Evolutionary conservation across 2,329 filamentous ascomycete species (phyloP).

Genomic region (Aspergillus pseudotamarii): DNA sequence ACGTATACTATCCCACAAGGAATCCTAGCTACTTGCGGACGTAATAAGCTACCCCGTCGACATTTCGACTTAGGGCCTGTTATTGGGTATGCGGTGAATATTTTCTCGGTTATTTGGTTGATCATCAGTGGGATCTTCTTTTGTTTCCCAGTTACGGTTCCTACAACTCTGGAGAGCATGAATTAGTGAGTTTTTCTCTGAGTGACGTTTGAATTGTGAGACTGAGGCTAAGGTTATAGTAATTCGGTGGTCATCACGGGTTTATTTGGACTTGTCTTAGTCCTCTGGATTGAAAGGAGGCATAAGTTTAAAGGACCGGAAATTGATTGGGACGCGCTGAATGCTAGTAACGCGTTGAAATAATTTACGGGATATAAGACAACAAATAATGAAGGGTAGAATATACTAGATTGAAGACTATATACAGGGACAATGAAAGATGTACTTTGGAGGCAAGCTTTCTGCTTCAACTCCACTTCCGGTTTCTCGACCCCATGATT

Average conservation of each 20-base stretch:
- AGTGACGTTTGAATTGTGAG: not conserved
- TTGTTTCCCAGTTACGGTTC: conserved; percentile 2
- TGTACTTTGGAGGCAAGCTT: not conserved
- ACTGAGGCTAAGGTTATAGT: not conserved
- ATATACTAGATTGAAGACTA: too few relatives aligned
- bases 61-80: conserved; percentile 7
- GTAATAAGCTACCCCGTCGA: not conserved
- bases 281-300: conserved; percentile 14
- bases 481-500: not conserved
- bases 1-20: conserved; percentile 33
- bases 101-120: conserved; percentile 8
- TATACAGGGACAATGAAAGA: too few relatives aligned
- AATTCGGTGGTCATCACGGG: conserved; percentile 15
- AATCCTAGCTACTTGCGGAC: conserved; percentile 17
- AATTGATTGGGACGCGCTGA: conserved; percentile 18
- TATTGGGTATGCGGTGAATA: conserved; percentile 8
- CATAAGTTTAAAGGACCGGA: conserved; percentile 16
- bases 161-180: conserved; percentile 3
- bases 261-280: conserved; percentile 12
- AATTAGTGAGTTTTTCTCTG: conserved; percentile 8
- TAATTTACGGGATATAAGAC: not conserved
- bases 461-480: not conserved
- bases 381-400: not conserved
- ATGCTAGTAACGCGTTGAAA: conserved; percentile 2
- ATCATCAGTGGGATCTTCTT: conserved; percentile 8